phyloP scores from a whole-genome alignment of 805 yeast species.

The Metschnikowia lochheadii region DNA sequence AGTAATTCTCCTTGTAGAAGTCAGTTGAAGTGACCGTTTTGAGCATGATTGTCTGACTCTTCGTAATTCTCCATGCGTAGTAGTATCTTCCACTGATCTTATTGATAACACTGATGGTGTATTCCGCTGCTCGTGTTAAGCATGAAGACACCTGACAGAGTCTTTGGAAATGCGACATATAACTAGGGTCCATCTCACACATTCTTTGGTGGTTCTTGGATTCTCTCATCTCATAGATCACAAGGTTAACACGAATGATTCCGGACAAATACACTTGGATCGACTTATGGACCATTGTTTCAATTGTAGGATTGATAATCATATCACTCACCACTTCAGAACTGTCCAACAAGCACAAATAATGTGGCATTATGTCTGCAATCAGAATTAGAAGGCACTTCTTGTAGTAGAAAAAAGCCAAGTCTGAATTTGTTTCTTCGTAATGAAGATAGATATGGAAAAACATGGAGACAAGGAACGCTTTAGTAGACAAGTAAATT shows the following conservation, averaged over 20 bases:
- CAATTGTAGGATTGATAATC: conserved; percentile 21
- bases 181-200: conserved; percentile 6
- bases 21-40: conserved; percentile 30
- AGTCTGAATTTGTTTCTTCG: conserved; percentile 8
- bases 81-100: conserved; percentile 54
- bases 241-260: conserved; percentile 28
- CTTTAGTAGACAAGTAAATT: conserved; percentile 13
- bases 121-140: conserved; percentile 24
- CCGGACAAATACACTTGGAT: conserved; percentile 29
- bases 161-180: conserved; percentile 9
- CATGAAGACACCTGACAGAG: conserved; percentile 17
- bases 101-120: conserved; percentile 21
- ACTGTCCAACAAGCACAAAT: conserved; percentile 13
- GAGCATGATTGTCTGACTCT: conserved; percentile 46
- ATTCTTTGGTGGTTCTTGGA: conserved; percentile 20
- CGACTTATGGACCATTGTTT: conserved; percentile 27
- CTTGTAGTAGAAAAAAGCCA: conserved; percentile 15
- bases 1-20: conserved; percentile 26
- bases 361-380: conserved; percentile 20
- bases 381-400: conserved; percentile 14
- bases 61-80: conserved; percentile 65
- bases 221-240: conserved; percentile 22
- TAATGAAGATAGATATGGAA: conserved; percentile 19
- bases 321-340: conserved; percentile 20
- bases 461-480: conserved; percentile 16